Evolutionary conservation across 805 yeast genomes (phyloP), one percentile per base, ranked within the genome.

Genomic region (Lachancea thermotolerans): DNA sequence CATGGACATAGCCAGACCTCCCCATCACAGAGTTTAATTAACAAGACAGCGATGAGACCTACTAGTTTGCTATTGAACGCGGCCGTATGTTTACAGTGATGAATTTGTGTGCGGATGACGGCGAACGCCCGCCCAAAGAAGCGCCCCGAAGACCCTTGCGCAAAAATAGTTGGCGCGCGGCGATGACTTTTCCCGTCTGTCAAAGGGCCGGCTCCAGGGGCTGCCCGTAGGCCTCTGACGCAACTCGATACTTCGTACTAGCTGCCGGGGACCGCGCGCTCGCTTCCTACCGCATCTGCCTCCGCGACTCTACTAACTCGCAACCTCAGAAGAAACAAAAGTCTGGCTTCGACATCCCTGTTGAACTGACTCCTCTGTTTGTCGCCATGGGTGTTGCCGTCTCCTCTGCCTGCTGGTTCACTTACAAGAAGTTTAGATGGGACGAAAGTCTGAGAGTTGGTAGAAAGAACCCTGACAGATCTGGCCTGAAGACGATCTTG

Each of bases 351-450:
- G 56, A 58, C 36, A 54, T 77, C 44, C 82, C 82, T 57, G 73
- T 77, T 44, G 82, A 78, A 65, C 63, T 78, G 56, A 74, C 78
- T 47, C 82, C 82, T 59, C 67, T 78, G 52, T 75, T 75, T 56
- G 66, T 74, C 31, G 81, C 80, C 34, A 71, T 77, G 69, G 74
- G 76, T 59, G 73, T 75, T 47, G 82, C 81, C 33, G 56, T 66
- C 45, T 50, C 74, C 35, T 70, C 74, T 32, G 81, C 79, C 44
- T 53, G 69, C 49, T 78, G 62, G 67, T 78, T 78, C 67, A 57
- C 76, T 11, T 69, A 71, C 61, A 78, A 70, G 65, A 77, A 77
- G 62, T 54, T 78, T 36, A 62, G 68, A 31, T 65, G 70, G 44
- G 83, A 78, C 56, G 64, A 56, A 28, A 62, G 76, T 49, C 63